phyloP scores from a whole-genome alignment of 768 basidiomycete species.

The Mycena olivaceomarginata region DNA sequence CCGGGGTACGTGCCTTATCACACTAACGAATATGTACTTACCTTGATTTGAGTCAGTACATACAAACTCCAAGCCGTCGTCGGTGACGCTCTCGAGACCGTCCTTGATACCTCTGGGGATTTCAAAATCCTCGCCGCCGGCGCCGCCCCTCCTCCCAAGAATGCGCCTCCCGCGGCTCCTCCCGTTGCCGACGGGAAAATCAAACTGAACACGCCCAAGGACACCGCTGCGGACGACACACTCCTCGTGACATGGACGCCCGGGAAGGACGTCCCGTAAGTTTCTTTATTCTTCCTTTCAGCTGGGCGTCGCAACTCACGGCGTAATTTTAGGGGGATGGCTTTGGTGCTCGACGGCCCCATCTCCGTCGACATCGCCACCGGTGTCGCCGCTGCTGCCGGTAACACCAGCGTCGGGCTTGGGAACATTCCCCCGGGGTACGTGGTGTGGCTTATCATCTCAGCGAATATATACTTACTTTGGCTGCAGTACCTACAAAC shows the following conservation, averaged over 20 bases:
- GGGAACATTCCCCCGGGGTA: constrained; percentile 28
- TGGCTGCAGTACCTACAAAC: constrained; percentile 6
- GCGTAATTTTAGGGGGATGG: constrained; percentile 5
- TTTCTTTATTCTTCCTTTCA: too few relatives aligned
- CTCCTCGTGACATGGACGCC: too few relatives aligned
- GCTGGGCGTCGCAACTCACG: too few relatives aligned
- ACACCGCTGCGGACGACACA: too few relatives aligned
- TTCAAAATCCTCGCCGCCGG: constrained; percentile 8
- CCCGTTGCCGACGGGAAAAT: background rate
- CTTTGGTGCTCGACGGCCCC: background rate
- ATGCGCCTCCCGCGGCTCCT: background rate
- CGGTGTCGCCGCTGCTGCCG: constrained; percentile 6
- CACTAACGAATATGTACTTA: too few relatives aligned
- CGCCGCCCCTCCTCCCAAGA: too few relatives aligned
- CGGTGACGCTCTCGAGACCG: constrained; percentile 8
- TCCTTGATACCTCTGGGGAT: background rate
- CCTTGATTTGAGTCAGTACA: background rate
- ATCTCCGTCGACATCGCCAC: background rate
- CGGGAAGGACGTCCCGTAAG: too few relatives aligned
- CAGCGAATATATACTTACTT: background rate
- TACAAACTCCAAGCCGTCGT: constrained; percentile 15
- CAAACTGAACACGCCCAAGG: too few relatives aligned
- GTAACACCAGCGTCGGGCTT: constrained; percentile 3
- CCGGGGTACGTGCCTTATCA: constrained; percentile 16
- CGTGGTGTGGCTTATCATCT: background rate